phyloP scores from a whole-genome alignment of 257 asterid genomes.

The Nicotiana otophora region DNA sequence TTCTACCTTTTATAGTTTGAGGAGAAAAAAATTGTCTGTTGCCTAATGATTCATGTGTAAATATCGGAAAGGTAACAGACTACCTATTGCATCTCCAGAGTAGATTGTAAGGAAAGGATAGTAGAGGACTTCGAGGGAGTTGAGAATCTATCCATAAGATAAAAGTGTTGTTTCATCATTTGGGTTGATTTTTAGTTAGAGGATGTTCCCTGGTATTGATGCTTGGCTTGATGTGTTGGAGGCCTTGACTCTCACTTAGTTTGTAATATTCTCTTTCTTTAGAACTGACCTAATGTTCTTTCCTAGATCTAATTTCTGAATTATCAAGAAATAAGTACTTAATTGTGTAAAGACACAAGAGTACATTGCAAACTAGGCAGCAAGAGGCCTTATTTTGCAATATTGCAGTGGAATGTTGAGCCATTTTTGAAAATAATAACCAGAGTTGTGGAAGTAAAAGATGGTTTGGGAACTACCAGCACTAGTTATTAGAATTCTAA shows the following conservation, averaged over 20 bases:
- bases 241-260: too few relatives aligned
- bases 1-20: too few relatives aligned
- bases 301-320: not conserved
- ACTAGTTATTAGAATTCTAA: not conserved
- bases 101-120: too few relatives aligned
- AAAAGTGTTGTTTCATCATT: too few relatives aligned
- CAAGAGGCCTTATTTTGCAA: not conserved
- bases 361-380: not conserved
- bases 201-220: not conserved
- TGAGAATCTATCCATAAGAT: too few relatives aligned
- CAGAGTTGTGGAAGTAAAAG: not conserved
- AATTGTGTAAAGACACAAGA: not conserved
- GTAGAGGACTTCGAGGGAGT: too few relatives aligned
- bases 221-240: not conserved
- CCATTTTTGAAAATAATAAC: not conserved
- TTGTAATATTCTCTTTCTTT: not conserved
- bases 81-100: too few relatives aligned
- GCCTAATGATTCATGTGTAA: too few relatives aligned
- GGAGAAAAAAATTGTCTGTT: too few relatives aligned
- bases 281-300: not conserved
- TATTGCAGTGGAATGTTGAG: not conserved
- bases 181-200: too few relatives aligned
- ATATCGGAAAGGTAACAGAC: too few relatives aligned
- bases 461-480: not conserved
- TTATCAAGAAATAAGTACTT: not conserved